Conservation (phyloP, 164 flowering plant genomes). For the Tetrastigma voinierianum region DNA sequence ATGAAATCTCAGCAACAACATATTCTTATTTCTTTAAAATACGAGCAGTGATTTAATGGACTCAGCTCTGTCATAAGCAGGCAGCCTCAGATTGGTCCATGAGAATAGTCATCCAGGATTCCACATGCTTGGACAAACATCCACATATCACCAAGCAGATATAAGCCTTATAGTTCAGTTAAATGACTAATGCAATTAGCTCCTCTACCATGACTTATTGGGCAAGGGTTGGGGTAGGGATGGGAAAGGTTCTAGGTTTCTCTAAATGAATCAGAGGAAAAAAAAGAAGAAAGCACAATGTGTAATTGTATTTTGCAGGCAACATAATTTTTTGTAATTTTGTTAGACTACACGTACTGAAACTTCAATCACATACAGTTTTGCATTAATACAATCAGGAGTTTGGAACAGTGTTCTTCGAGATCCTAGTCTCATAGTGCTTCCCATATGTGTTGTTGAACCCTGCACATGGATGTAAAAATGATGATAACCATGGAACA, state of each 20-base stretch:
- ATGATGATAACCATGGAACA: neutral
- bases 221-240: no score
- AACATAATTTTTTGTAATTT: neutral
- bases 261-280: no score
- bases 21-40: neutral
- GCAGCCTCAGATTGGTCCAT: neutral
- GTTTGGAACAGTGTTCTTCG: slow-evolving; percentile 5
- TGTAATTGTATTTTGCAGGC: no score
- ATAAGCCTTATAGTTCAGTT: no score
- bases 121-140: neutral
- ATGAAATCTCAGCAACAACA: neutral
- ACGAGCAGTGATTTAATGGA: neutral
- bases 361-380: neutral
- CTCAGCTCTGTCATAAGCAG: neutral
- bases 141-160: neutral
- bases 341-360: neutral
- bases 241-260: no score
- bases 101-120: neutral
- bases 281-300: no score
- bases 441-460: slow-evolving; percentile 5
- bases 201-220: no score
- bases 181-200: no score
- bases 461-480: slow-evolving; percentile 33
- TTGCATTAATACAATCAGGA: slow-evolving; percentile 2
- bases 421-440: slow-evolving; percentile 9